Evolutionary conservation across 768 basidiomycete genomes (phyloP).

Genomic region (Auricularia cornea): DNA sequence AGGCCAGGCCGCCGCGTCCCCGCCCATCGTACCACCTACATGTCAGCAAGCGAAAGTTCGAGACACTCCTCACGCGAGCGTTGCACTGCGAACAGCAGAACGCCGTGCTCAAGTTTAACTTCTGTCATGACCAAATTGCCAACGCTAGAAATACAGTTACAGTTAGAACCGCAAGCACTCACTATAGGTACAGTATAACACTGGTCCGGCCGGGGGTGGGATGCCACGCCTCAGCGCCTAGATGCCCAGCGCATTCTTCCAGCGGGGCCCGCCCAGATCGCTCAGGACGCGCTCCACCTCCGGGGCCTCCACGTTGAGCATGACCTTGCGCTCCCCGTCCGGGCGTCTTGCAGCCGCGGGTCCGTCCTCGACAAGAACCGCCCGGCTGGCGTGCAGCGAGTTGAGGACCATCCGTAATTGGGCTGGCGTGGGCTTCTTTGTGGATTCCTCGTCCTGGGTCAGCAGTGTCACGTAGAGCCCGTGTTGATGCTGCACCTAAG

Average conservation of each 20-base stretch:
- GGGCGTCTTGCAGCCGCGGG: conserved; percentile 44
- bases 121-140: too few relatives aligned
- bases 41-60: background rate
- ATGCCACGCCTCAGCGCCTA: background rate
- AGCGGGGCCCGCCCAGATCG: conserved; percentile 62
- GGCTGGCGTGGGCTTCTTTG: conserved; percentile 44
- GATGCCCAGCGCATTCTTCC: conserved; percentile 46
- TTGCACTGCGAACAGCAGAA: too few relatives aligned
- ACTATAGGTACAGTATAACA: too few relatives aligned
- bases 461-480: conserved; percentile 59
- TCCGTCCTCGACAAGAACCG: conserved; percentile 61
- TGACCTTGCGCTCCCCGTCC: conserved; percentile 57
- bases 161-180: too few relatives aligned
- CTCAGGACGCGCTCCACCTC: conserved; percentile 83
- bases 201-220: too few relatives aligned
- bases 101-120: too few relatives aligned
- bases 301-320: conserved; percentile 74
- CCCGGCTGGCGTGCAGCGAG: conserved; percentile 68
- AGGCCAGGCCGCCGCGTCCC: background rate
- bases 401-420: conserved; percentile 68
- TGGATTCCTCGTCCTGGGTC: conserved; percentile 47
- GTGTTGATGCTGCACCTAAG: conserved; percentile 56
- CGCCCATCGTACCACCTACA: background rate
- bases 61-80: too few relatives aligned
- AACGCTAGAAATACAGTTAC: background rate